Evolutionary conservation across 169 alveolate genomes (phyloP).

Genomic region (Babesia microti): DNA sequence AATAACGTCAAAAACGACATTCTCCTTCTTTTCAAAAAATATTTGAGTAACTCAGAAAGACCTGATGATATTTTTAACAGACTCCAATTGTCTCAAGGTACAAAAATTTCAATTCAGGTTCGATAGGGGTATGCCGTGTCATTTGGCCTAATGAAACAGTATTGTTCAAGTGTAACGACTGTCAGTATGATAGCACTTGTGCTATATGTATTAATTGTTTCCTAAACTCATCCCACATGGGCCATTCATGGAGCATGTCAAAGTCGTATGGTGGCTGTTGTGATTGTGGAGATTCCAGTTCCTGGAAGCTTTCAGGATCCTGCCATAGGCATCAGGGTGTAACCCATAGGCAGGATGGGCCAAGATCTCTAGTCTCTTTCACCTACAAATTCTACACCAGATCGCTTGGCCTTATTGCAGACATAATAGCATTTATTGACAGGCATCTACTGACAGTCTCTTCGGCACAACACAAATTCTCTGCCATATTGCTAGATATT

Average conservation of each 20-base stretch:
- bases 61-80: no score
- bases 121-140: constrained; percentile 31
- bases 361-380: constrained; percentile 9
- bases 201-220: constrained; percentile 40
- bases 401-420: constrained; percentile 7
- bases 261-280: constrained; percentile 46
- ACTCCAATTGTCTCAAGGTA: no score
- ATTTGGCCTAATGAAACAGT: constrained; percentile 44
- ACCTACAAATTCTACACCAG: constrained; percentile 7
- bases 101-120: constrained; percentile 1
- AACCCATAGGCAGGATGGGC: constrained; percentile 5
- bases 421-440: constrained; percentile 7
- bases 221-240: constrained; percentile 33
- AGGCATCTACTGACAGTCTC: constrained; percentile 4
- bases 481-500: constrained; percentile 12
- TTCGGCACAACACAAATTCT: constrained; percentile 5
- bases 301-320: constrained; percentile 38
- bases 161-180: constrained; percentile 42
- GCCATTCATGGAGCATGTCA: constrained; percentile 24
- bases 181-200: constrained; percentile 41
- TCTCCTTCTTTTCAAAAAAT: no score
- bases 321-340: constrained; percentile 20
- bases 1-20: no score
- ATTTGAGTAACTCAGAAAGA: no score
- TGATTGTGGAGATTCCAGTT: constrained; percentile 38